Evolutionary conservation across 176 grass and related monocot species (phyloP), one percentile per base, ranked within the genome.

Genomic region (Neostapfia colusana): DNA sequence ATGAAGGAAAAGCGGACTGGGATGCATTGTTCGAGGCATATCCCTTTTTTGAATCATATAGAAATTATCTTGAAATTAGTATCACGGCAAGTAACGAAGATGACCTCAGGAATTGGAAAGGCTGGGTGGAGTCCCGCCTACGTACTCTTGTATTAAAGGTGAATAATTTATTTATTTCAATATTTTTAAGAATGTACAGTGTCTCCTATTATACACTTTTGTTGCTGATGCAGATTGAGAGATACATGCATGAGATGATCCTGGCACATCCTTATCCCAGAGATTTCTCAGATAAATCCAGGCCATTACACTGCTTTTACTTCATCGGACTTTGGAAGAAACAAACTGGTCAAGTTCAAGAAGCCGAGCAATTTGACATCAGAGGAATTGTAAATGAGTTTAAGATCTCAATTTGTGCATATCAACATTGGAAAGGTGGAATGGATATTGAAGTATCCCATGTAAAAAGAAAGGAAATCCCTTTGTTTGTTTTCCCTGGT

Each of bases 31-130:
- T 93, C 0, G 90, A 91, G 81, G 83, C 88, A 49, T 97, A 91
- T 73, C 90, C 88, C 5, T 97, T 97, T 81, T 93, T 97, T 83
- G 93, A 97, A 80, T 81, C 86, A 35, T 97, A 97, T 65, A 93
- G 84, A 71, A 87, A 97, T 69, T 97, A 93, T 83, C 86, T 93
- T 26, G 64, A 93, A 69, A 84, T 97, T 77, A 84, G 84, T 59
- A 87, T 97, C 37, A 80, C 85, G 39, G 90, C 88, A 21, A 89
- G 72, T 85, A 93, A 89, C 78, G 90, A 93, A 87, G 81, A 84
- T 89, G 90, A 97, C 34, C 87, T 97, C 55, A 83, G 93, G 41
- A 90, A 93, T 68, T 97, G 93, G 93, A 92, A 97, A 77, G 93
- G 90, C n/a, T 97, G 93, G 93, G 90, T 97, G 37, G 88, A 97